Conservation (phyloP, 345 rosid genomes). For the Murraya koenigii region DNA sequence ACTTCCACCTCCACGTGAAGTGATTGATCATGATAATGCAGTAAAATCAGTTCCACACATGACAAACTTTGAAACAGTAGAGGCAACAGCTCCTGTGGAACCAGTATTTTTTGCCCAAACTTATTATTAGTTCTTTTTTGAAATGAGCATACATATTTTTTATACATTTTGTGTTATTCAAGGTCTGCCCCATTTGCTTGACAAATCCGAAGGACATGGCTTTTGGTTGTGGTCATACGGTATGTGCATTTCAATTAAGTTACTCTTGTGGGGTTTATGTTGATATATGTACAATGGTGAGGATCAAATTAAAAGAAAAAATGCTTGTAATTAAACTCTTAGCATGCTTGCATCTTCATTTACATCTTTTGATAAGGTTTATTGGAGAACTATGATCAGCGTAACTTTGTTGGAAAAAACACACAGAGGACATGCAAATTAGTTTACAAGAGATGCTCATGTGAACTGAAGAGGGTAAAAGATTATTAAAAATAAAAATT, state of each 20-base stretch:
- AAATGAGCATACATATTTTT: constrained; percentile 2
- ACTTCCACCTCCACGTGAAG: constrained; percentile 78
- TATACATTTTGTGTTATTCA: constrained; percentile 17
- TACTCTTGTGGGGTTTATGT: not conserved
- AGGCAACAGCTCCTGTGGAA: constrained; percentile 34
- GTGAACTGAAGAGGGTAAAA: not conserved
- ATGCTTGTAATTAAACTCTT: not conserved
- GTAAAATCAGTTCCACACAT: constrained; percentile 33
- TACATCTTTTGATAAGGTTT: not conserved
- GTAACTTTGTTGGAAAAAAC: not conserved
- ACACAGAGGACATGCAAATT: not conserved
- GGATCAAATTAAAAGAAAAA: not conserved
- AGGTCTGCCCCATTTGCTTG: constrained; percentile 97
- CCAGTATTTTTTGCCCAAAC: constrained; percentile 34
- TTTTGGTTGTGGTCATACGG: constrained; percentile 91
- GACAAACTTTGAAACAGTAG: constrained; percentile 34
- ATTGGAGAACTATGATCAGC: not conserved
- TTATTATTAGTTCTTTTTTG: not conserved
- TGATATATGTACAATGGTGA: not conserved
- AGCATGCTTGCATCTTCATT: not conserved
- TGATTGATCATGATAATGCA: constrained; percentile 57
- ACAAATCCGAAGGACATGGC: constrained; percentile 92
- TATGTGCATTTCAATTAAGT: constrained; percentile 34
- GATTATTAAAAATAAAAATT: too few relatives aligned
- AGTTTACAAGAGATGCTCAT: not conserved